Evolutionary conservation across 192 early-diverging fungal species (phyloP), one percentile per base, ranked within the genome.

Genomic region (Chytriomyces hyalinus): DNA sequence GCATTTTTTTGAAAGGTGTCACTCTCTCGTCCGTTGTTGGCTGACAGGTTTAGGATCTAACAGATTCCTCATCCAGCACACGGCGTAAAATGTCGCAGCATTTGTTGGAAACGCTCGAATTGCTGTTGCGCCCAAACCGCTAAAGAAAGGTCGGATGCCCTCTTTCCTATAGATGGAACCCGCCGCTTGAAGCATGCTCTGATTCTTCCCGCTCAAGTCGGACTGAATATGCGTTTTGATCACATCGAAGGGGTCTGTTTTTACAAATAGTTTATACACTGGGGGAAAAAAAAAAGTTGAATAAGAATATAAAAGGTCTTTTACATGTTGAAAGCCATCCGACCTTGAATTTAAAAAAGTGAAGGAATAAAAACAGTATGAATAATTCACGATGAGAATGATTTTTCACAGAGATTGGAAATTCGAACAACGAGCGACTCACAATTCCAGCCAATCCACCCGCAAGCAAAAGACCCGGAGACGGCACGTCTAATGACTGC

Each of bases 61-160:
- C 17, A 73, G 15, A 47, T 50, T 48, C 6, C 72, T 57, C 72
- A 73, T 63, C 17, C 45, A 73, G 44, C 60, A 73, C 15, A 87
- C 85, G 17, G 72, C 80, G 70, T 83, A 84, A 65, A 87, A 87
- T 15, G 83, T 85, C 7, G 86, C 86, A 4, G 84, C 86, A 68
- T 87, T 87, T 6, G 86, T 87, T 22, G 86, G 86, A 67, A 87
- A 87, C 5, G 84, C 86, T 6, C 86, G 65, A 59, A 87, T 72
- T 17, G 79, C 72, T 11, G 83, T 84, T n/a, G 86, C 84, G 5
- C 78, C 80, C 49, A 84, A 50, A 9, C 86, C 86, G 43, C 65
- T 66, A 53, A 85, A 87, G 8, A 87, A 77, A 9, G 78, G 78
- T 28, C 84, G 22, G 36, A 61, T 59, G 7, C 86, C 86, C 61